A percentile compares a stretch with the other conserved stretches of the same genome.
These are phyloP conservation scores for Solanum etuberosum DNA, from an alignment of 257 asterid genomes.

Conservation along the genomic window DNA sequence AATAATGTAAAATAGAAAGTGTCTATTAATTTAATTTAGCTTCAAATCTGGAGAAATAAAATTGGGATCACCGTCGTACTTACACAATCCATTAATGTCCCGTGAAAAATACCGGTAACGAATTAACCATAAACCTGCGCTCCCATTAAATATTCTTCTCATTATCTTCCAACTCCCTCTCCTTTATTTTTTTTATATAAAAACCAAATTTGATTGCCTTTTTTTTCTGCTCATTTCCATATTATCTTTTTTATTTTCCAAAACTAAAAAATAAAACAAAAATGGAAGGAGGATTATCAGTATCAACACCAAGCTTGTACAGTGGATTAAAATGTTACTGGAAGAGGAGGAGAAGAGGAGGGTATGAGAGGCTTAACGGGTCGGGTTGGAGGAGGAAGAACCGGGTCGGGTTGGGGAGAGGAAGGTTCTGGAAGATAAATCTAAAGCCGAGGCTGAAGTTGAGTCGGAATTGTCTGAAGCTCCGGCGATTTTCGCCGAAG, in stretches of 20 bases:
- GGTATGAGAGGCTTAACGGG: slow-evolving; percentile 34
- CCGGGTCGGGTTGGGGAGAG: background rate
- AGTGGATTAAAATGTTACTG: slow-evolving; percentile 43
- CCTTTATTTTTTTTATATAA: background rate
- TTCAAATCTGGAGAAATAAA: background rate
- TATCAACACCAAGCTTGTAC: background rate
- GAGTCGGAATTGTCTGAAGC: slow-evolving; percentile 25
- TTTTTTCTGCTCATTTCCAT: background rate
- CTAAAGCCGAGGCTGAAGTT: slow-evolving; percentile 15
- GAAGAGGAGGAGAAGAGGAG: slow-evolving; percentile 21
- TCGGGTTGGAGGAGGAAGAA: slow-evolving; percentile 10
- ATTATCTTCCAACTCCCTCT: background rate
- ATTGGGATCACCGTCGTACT: background rate
- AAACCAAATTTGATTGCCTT: background rate
- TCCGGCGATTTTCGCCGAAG: slow-evolving; percentile 44
- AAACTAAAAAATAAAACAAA: background rate
- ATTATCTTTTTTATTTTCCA: no score
- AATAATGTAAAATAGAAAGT: no score
- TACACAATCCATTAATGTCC: background rate
- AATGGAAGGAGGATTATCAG: slow-evolving; percentile 24
- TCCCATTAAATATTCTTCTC: background rate
- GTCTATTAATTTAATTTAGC: no score
- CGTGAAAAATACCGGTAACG: background rate
- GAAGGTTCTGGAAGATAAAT: slow-evolving; percentile 37
- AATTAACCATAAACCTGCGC: background rate